Conservation (phyloP, 148 eudicot genomes). For the Fagopyrum esculentum region DNA sequence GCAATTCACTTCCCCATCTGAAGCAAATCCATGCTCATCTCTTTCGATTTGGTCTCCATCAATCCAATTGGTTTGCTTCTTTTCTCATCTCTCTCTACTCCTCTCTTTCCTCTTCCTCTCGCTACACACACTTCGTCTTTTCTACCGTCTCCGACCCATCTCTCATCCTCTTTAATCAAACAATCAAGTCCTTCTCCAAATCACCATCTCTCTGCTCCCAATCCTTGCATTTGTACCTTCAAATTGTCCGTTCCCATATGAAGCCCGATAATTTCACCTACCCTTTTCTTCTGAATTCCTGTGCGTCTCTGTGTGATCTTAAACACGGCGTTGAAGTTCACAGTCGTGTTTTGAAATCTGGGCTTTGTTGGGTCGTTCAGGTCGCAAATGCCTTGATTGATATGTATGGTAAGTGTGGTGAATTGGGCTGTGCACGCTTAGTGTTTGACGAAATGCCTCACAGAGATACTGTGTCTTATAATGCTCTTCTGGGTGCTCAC, state of each 20-base stretch:
- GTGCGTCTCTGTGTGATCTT: slow-evolving; percentile 20
- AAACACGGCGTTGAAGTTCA: slow-evolving; percentile 25
- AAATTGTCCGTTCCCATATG: slow-evolving; percentile 22
- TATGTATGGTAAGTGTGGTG: slow-evolving; percentile 41
- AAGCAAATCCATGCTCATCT: slow-evolving; percentile 30
- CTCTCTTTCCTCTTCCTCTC: slow-evolving; percentile 22
- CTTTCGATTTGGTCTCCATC: slow-evolving; percentile 17
- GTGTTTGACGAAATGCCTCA: slow-evolving; percentile 34
- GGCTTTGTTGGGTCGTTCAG: slow-evolving; percentile 26
- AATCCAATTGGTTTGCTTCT: slow-evolving; percentile 14
- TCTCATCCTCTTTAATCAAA: slow-evolving; percentile 19
- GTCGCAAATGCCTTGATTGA: slow-evolving; percentile 30
- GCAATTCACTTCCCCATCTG: slow-evolving; percentile 24
- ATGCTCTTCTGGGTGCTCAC: slow-evolving; percentile 36
- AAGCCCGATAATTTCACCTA: slow-evolving; percentile 35
- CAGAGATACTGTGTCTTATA: slow-evolving; percentile 36
- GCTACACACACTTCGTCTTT: slow-evolving; percentile 12
- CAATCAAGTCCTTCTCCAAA: slow-evolving; percentile 24
- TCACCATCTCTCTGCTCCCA: slow-evolving; percentile 19
- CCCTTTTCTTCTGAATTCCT: slow-evolving; percentile 30
- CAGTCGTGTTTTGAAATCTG: slow-evolving; percentile 24
- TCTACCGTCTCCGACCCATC: slow-evolving; percentile 16
- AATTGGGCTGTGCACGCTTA: slow-evolving; percentile 25
- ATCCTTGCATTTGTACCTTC: slow-evolving; percentile 23
- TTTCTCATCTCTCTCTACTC: slow-evolving; percentile 20